phyloP scores from a whole-genome alignment of 768 basidiomycete genomes.

The Punctularia strigosozonata region DNA sequence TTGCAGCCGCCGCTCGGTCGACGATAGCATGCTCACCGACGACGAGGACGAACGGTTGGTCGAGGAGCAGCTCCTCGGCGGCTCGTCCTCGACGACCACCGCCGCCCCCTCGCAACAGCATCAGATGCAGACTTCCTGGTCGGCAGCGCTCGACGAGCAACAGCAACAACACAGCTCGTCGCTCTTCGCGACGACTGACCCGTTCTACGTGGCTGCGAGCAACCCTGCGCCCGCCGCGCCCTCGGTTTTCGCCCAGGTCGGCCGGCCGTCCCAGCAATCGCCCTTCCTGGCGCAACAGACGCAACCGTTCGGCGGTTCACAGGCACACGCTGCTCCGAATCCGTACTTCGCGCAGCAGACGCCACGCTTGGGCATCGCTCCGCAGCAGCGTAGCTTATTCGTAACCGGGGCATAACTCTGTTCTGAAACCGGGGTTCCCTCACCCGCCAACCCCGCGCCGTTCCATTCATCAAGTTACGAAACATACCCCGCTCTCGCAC shows the following conservation, averaged over 20 bases:
- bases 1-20: conserved; percentile 10
- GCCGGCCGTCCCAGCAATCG: conserved; percentile 25
- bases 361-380: too few species aligned
- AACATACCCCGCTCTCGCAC: too few species aligned
- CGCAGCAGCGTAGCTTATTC: too few species aligned
- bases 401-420: too few species aligned
- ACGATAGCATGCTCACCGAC: conserved; percentile 26
- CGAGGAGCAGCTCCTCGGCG: conserved; percentile 29
- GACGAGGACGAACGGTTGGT: conserved; percentile 33
- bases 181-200: conserved; percentile 33
- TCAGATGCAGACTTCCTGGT: too few species aligned
- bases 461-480: too few species aligned
- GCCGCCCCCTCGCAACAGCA: conserved; percentile 10
- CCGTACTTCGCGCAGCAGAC: too few species aligned
- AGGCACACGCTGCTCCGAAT: too few species aligned
- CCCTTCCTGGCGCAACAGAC: conserved; percentile 20
- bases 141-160: too few species aligned
- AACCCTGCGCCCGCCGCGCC: conserved; percentile 13
- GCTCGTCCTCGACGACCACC: conserved; percentile 15
- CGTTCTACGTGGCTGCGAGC: conserved; percentile 32
- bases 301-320: not conserved
- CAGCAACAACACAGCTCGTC: conserved; percentile 11
- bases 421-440: too few species aligned
- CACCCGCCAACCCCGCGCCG: too few species aligned
- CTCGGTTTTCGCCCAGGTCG: conserved; percentile 27